Evolutionary conservation across 2,329 filamentous ascomycete genomes (phyloP), one percentile per base, ranked within the genome.

Genomic region (Lasiodiplodia theobromae): DNA sequence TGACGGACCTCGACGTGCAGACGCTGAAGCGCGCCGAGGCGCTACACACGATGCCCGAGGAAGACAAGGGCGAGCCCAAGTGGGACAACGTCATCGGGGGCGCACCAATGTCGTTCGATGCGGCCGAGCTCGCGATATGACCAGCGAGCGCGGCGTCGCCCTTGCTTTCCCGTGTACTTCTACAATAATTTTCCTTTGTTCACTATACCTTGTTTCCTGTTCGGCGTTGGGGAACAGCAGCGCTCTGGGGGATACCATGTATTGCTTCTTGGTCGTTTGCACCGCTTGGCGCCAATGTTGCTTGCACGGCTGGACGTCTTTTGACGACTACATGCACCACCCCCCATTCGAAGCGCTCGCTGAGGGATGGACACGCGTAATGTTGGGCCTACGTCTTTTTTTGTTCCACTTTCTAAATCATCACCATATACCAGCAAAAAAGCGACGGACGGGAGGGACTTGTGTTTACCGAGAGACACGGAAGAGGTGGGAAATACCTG

Each of bases 1-100:
- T 97, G 49, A 98, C 95, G 7, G 96, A 98, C 77, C 86, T 99
- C 54, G 96, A 98, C 76, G 88, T 97, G 63, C 91, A 96, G 83
- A 97, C 94, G 2, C 80, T 98, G 77, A 91, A 92, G 79, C 88
- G 95, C 38, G 93, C 94, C n/a, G 89, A 96, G 73, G 95, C 91
- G 34, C 90, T 98, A 76, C 89, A 90, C 73, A 86, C 86, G 70
- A 91, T 94, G 5, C 95, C 91, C 0, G 89, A 92, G 0, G 93
- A 95, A 73, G 94, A 97, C 85, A 94, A 93, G 79, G 95, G 94
- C 1, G 87, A 89, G 8, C 97, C 93, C 92, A 81, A 94, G 68
- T 89, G 89, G 0, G 90, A 94, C 71, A 91, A 93, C 76, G 87
- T 90, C 38, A 70, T 73, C 21, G 71, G 69, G 53, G 71, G 53